phyloP scores from a whole-genome alignment of 2,329 filamentous ascomycete genomes.

The Purpureocillium lavendulum region DNA sequence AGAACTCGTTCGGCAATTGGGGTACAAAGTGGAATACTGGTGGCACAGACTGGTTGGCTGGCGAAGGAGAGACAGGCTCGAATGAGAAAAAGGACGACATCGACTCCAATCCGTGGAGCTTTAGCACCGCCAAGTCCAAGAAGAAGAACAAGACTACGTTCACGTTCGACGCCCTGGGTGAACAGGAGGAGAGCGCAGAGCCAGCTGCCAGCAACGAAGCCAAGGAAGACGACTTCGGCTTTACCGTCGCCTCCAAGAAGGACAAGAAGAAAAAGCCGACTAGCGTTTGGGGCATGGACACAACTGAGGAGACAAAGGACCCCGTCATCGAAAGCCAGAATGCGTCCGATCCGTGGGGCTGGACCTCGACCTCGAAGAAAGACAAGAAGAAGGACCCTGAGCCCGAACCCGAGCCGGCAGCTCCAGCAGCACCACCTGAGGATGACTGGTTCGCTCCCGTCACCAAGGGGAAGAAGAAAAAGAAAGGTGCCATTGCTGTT shows the following conservation, averaged over 20 bases:
- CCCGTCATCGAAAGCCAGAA: conserved; percentile 11
- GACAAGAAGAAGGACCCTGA: conserved; percentile 23
- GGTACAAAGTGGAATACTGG: conserved; percentile 52
- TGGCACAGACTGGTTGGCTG: conserved; percentile 32
- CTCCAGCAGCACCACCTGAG: conserved; percentile 8
- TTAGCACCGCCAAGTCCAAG: conserved; percentile 39
- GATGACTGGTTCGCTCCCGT: conserved; percentile 12
- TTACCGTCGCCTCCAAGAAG: conserved; percentile 27
- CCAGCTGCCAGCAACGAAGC: conserved; percentile 21
- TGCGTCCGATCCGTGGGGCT: conserved; percentile 25
- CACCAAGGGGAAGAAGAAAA: conserved; percentile 30
- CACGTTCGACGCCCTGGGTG: conserved; percentile 39
- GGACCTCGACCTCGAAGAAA: conserved; percentile 26
- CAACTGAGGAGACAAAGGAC: conserved; percentile 23
- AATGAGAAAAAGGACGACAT: conserved; percentile 32
- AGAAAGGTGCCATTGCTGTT: conserved; percentile 13
- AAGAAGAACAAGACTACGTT: conserved; percentile 38
- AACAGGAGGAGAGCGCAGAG: conserved; percentile 27
- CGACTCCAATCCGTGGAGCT: conserved; percentile 41
- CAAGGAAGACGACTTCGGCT: conserved; percentile 22
- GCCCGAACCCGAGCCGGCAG: conserved; percentile 13
- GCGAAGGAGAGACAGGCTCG: conserved; percentile 17
- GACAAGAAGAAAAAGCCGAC: conserved; percentile 33
- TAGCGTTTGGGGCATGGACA: conserved; percentile 25
- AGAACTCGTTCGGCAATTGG: conserved; percentile 47